Evolutionary conservation across 1,284 basidiomycete genomes (phyloP).

Genomic region (Microbotryomycetes sp.): DNA sequence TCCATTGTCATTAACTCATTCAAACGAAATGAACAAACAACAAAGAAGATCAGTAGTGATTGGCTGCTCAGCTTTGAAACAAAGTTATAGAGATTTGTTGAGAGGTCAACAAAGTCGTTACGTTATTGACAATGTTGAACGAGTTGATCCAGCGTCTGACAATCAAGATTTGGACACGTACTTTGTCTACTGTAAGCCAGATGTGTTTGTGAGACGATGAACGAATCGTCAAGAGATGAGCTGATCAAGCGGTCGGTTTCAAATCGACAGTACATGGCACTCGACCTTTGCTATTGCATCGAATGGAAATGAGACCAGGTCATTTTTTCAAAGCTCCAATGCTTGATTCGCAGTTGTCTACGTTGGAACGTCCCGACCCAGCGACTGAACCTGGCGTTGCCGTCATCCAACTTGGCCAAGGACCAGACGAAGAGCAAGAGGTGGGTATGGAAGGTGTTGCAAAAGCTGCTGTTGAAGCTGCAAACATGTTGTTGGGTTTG

Average conservation of each 20-base stretch:
- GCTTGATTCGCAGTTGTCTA: conserved; percentile 76
- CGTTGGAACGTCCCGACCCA: conserved; percentile 53
- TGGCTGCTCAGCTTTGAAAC: conserved; percentile 80
- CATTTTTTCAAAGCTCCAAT: conserved; percentile 88
- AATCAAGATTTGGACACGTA: conserved; percentile 53
- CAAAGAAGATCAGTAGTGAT: conserved; percentile 58
- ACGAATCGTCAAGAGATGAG: too few species aligned
- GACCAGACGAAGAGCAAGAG: conserved; percentile 16
- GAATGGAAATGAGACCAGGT: conserved; percentile 64
- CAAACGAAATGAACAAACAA: conserved; percentile 33
- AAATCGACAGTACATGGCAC: conserved; percentile 55
- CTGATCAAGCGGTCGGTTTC: not conserved
- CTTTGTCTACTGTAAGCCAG: conserved; percentile 60
- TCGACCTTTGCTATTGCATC: conserved; percentile 55
- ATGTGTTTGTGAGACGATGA: not conserved
- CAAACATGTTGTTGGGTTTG: not conserved
- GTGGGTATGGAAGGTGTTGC: conserved; percentile 21
- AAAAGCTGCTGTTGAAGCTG: conserved; percentile 1
- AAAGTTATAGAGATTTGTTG: conserved; percentile 71
- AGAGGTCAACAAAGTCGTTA: conserved; percentile 48
- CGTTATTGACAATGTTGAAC: conserved; percentile 16
- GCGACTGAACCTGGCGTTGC: conserved; percentile 19
- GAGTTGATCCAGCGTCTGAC: conserved; percentile 38
- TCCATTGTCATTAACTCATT: conserved; percentile 17
- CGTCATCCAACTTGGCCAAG: conserved; percentile 21